Percentiles rank a stretch among this genome's conserved stretches.
Evolutionary conservation across 2,329 filamentous ascomycete genomes (phyloP).

Genomic region (Malbranchea cinnamomea): DNA sequence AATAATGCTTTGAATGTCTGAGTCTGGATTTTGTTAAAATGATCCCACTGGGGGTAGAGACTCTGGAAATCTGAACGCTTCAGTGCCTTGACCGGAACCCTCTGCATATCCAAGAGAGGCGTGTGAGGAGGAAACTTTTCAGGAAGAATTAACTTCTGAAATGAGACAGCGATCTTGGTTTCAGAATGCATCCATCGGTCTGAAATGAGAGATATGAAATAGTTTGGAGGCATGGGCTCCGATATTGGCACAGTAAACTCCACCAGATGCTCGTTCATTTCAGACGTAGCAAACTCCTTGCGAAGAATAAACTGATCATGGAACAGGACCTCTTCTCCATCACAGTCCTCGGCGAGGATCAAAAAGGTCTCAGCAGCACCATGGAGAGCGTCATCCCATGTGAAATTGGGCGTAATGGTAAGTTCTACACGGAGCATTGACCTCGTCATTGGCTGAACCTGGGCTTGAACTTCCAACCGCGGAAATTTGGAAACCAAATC

Average conservation of each 20-base stretch:
- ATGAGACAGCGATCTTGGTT: constrained; percentile 81
- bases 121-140: constrained; percentile 95
- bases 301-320: constrained; percentile 88
- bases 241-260: constrained; percentile 95
- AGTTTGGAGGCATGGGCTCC: constrained; percentile 96
- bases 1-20: constrained; percentile 93
- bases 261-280: constrained; percentile 84
- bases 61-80: constrained; percentile 71
- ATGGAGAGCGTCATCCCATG: constrained; percentile 85
- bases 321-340: constrained; percentile 89
- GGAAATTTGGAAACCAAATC: constrained; percentile 84
- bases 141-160: constrained; percentile 85
- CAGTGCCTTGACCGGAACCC: constrained; percentile 72
- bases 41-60: constrained; percentile 68
- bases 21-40: constrained; percentile 96
- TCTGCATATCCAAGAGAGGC: constrained; percentile 78
- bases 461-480: constrained; percentile 78
- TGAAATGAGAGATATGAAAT: constrained; percentile 89
- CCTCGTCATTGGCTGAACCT: constrained; percentile 86
- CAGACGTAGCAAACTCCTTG: constrained; percentile 70
- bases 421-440: constrained; percentile 85
- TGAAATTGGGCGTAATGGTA: constrained; percentile 83
- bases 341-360: constrained; percentile 94
- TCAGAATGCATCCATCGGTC: constrained; percentile 98
- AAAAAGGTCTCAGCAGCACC: constrained; percentile 85